Conservation (phyloP, 345 rosid species). For the Citrus reticulata region DNA sequence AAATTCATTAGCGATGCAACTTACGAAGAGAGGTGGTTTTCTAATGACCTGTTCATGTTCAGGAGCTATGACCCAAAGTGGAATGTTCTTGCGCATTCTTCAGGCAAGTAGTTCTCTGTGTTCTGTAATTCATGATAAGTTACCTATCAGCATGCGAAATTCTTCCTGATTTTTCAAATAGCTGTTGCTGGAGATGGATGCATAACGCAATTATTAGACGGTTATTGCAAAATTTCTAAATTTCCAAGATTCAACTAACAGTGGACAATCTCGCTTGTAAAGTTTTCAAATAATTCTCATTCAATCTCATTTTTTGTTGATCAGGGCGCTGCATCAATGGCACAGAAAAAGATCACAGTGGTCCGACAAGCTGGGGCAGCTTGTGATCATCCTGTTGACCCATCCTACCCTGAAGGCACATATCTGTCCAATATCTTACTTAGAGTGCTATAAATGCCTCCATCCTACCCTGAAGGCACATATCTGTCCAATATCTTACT, state of each 20-base stretch:
- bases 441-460: constrained; percentile 37
- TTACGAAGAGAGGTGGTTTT: constrained; percentile 76
- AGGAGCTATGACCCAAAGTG: constrained; percentile 92
- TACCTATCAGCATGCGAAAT: not conserved
- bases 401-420: constrained; percentile 81
- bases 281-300: not conserved
- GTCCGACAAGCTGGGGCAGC: constrained; percentile 74
- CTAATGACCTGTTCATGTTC: constrained; percentile 95
- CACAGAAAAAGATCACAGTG: constrained; percentile 63
- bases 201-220: too few species aligned
- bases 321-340: constrained; percentile 67
- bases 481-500: constrained; percentile 67
- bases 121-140: not conserved
- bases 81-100: constrained; percentile 59
- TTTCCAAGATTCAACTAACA: not conserved
- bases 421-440: constrained; percentile 67
- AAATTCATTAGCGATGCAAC: constrained; percentile 72
- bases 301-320: not conserved
- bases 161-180: not conserved
- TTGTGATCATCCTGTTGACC: constrained; percentile 82
- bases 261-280: not conserved
- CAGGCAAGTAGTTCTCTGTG: constrained; percentile 41
- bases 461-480: constrained; percentile 74
- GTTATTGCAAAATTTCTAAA: not conserved
- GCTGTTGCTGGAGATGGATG: not conserved